These are phyloP conservation scores for Pseudocercospora eumusae DNA, from an alignment of 2,329 filamentous ascomycete species.

Conservation along the genomic window DNA sequence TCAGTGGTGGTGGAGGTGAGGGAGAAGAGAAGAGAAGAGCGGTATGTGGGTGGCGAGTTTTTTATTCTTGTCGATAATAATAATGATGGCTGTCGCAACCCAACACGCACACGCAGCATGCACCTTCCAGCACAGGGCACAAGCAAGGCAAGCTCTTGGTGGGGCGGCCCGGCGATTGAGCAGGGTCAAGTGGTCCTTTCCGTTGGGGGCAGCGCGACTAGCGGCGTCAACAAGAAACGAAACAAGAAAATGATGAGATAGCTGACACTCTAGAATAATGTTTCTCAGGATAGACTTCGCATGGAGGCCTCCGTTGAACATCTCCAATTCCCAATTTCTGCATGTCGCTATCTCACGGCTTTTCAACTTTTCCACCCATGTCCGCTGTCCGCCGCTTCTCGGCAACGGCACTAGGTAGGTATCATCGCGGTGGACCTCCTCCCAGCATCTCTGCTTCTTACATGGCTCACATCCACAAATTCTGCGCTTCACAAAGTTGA, in stretches of 20 bases:
- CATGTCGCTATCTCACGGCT: neutral
- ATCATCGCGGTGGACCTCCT: too few relatives aligned
- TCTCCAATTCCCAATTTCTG: neutral
- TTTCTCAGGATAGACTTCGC: neutral
- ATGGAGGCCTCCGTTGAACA: neutral
- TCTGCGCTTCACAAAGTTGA: too few relatives aligned
- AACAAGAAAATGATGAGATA: too few relatives aligned
- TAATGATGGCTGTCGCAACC: slow-evolving; percentile 1
- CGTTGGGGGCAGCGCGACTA: slow-evolving; percentile 4
- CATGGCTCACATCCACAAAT: too few relatives aligned
- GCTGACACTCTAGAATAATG: too few relatives aligned
- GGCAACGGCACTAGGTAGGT: too few relatives aligned
- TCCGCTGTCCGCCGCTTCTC: neutral
- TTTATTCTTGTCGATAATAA: slow-evolving; percentile 5
- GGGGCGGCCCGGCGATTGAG: slow-evolving; percentile 1
- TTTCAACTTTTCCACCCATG: neutral
- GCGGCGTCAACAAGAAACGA: neutral
- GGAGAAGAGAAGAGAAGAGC: neutral
- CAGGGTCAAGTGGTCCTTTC: slow-evolving; percentile 5
- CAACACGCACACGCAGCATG: neutral
- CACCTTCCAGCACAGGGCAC: too few relatives aligned
- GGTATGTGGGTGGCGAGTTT: slow-evolving; percentile 5
- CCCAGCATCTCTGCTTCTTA: too few relatives aligned
- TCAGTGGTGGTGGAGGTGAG: neutral
- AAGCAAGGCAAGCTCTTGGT: slow-evolving; percentile 1